Base-by-base conservation (phyloP, 1,139 yeast species). In the Protomyces macrosporus region DNA sequence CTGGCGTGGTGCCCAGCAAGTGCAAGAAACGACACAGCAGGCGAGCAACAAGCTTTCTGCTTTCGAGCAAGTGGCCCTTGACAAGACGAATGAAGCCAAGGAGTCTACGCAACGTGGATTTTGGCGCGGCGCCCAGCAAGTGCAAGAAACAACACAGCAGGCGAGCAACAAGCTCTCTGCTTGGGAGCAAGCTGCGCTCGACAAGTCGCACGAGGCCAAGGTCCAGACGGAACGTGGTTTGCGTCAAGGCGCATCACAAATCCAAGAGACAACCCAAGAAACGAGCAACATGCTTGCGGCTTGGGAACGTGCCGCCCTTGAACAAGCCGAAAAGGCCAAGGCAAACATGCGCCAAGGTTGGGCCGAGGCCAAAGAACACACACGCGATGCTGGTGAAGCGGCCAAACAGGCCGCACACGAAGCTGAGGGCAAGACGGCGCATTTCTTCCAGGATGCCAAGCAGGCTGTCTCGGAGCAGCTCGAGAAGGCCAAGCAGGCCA, bases 291-390 rank as follows among this genome's bases (percentile, higher is more conserved):
- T 48, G 61, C 32, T 45, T n/a, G 48, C 40, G 10, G 42, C 56
- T n/a, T 50, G 40, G 35, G 42, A 12, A 7, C 56, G 45, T 16
- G 35, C 53, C 32, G 52, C 62, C 12, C 32, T 30, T 36, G 30
- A 37, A 12, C 50, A 58, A 12, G 54, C 56, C 3, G 45, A 14
- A 5, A 56, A 58, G 35, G 62, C 62, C 14, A 52, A 52, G 16
- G 56, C 51, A 9, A 14, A 16, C 3, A 55, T 36, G 33, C 39
- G 42, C 10, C 40, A 37, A 23, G 52, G 48, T 14, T 42, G 48
- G 48, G 32, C 48, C 6, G 48, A 42, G 16, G 48, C 48, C 1
- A 42, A 14, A 30, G 48, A 42, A 16, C 48, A 36, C 5, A n/a
- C 48, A 7, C 40, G 23, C 53, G 53, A 42, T 7, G n/a, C 35